Evolutionary conservation across 768 basidiomycete genomes (phyloP).

Genomic region (Agaricus sinodeliciosus): DNA sequence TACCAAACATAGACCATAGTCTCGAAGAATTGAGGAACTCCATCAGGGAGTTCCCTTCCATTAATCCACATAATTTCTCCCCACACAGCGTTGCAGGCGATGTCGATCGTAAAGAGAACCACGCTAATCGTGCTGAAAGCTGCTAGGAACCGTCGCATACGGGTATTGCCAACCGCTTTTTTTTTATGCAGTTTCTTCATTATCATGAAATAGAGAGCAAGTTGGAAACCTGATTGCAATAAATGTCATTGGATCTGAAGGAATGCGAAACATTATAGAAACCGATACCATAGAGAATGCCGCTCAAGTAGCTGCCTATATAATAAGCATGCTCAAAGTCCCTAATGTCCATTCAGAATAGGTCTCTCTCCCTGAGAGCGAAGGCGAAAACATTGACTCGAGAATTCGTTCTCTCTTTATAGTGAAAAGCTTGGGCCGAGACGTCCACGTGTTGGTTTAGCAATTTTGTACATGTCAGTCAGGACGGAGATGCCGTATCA

Average conservation of each 20-base stretch:
- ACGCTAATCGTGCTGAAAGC: slow-evolving; percentile 22
- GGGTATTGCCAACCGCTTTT: neutral
- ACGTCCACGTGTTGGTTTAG: too few relatives aligned
- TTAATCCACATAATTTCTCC: slow-evolving; percentile 27
- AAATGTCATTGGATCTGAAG: neutral
- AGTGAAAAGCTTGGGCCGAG: too few relatives aligned
- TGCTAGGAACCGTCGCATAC: slow-evolving; percentile 19
- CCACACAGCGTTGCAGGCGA: slow-evolving; percentile 25
- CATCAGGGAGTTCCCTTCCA: slow-evolving; percentile 18
- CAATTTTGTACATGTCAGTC: too few relatives aligned
- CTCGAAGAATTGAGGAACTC: slow-evolving; percentile 21
- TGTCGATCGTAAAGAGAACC: slow-evolving; percentile 22
- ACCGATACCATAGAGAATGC: slow-evolving; percentile 22
- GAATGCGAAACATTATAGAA: neutral
- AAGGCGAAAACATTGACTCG: neutral
- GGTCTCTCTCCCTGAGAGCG: neutral
- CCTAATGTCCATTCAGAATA: slow-evolving; percentile 1
- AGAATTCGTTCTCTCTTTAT: too few relatives aligned
- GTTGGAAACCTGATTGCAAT: slow-evolving; percentile 18
- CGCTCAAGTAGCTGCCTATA: slow-evolving; percentile 25
- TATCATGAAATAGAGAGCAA: slow-evolving; percentile 22
- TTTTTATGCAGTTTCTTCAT: slow-evolving; percentile 13
- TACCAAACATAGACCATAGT: slow-evolving; percentile 24
- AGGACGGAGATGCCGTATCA: too few relatives aligned
- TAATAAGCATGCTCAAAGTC: slow-evolving; percentile 24